These are phyloP conservation scores for Epichloe scottii DNA, from an alignment of 2,329 filamentous ascomycete genomes.

Conservation along the genomic window DNA sequence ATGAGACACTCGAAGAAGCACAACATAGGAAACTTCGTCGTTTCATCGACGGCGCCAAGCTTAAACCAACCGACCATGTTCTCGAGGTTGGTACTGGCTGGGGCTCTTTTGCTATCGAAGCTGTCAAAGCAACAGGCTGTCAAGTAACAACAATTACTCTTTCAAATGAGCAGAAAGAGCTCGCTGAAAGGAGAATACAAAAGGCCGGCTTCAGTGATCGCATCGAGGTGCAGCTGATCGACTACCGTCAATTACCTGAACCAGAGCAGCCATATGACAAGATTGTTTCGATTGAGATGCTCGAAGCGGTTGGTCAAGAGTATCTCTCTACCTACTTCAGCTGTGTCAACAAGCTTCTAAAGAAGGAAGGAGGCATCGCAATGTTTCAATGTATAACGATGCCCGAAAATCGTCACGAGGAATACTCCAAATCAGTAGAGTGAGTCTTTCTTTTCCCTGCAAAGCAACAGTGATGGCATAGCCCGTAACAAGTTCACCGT, in stretches of 20 bases:
- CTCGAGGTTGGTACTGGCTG: constrained; percentile 66
- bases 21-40: constrained; percentile 54
- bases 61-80: constrained; percentile 54
- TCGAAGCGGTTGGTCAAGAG: constrained; percentile 59
- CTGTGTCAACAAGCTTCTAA: constrained; percentile 50
- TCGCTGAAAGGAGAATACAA: constrained; percentile 53
- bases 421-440: constrained; percentile 54
- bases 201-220: constrained; percentile 45
- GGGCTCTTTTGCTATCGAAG: constrained; percentile 62
- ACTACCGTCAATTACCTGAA: constrained; percentile 51
- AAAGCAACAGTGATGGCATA: background rate
- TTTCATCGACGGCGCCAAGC: constrained; percentile 52
- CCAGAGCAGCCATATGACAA: constrained; percentile 51
- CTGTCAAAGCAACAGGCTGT: constrained; percentile 53
- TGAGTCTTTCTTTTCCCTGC: constrained; percentile 17
- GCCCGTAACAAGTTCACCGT: constrained; percentile 3
- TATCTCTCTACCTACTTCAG: constrained; percentile 56
- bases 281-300: constrained; percentile 65
- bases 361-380: constrained; percentile 52
- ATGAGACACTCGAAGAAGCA: constrained; percentile 50
- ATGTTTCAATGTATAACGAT: constrained; percentile 71
- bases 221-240: constrained; percentile 54
- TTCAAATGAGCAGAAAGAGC: constrained; percentile 53
- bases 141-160: constrained; percentile 56
- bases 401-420: constrained; percentile 54